phyloP scores from a whole-genome alignment of 768 basidiomycete species.

The Leccinum arenicola region DNA sequence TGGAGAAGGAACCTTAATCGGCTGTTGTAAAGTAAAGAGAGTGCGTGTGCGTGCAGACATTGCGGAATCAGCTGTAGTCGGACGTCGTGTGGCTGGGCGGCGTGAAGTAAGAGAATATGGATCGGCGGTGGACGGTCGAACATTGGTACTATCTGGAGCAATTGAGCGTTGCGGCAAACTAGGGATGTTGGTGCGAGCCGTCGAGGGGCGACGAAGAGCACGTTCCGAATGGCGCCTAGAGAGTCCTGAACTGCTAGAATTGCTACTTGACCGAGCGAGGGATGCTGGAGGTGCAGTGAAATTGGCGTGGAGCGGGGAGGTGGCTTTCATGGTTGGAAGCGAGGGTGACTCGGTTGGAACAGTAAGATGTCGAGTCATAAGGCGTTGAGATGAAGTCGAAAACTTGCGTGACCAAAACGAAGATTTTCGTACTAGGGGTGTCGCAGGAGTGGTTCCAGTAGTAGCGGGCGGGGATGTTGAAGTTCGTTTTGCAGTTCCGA shows the following conservation, averaged over 20 bases:
- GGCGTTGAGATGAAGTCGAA: slow-evolving; percentile 31
- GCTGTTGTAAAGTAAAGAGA: slow-evolving; percentile 28
- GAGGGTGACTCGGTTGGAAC: slow-evolving; percentile 33
- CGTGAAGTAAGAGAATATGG: slow-evolving; percentile 14
- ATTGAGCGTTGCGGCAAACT: slow-evolving; percentile 11
- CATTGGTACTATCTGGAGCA: slow-evolving; percentile 5
- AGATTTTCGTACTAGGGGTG: slow-evolving; percentile 49
- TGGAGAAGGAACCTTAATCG: slow-evolving; percentile 13
- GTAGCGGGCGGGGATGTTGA: slow-evolving; percentile 33
- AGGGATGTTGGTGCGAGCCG: slow-evolving; percentile 8
- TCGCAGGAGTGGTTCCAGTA: slow-evolving; percentile 28
- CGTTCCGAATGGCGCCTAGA: slow-evolving; percentile 46
- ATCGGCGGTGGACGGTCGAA: slow-evolving; percentile 19
- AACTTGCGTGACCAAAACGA: slow-evolving; percentile 68
- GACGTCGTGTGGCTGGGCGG: slow-evolving; percentile 30
- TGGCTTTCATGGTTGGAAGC: slow-evolving; percentile 40
- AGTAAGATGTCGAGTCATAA: slow-evolving; percentile 21
- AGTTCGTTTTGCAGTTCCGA: slow-evolving; percentile 42
- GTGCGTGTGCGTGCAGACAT: slow-evolving; percentile 30
- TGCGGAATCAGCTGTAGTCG: slow-evolving; percentile 42
- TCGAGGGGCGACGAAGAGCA: slow-evolving; percentile 11
- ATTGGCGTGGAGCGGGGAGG: slow-evolving; percentile 44
- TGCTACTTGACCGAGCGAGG: slow-evolving; percentile 19
- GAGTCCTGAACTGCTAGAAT: slow-evolving; percentile 29
- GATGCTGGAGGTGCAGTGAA: slow-evolving; percentile 14